Base-by-base conservation (phyloP, 192 early-diverging fungal species). In the Allomyces macrogynus region DNA sequence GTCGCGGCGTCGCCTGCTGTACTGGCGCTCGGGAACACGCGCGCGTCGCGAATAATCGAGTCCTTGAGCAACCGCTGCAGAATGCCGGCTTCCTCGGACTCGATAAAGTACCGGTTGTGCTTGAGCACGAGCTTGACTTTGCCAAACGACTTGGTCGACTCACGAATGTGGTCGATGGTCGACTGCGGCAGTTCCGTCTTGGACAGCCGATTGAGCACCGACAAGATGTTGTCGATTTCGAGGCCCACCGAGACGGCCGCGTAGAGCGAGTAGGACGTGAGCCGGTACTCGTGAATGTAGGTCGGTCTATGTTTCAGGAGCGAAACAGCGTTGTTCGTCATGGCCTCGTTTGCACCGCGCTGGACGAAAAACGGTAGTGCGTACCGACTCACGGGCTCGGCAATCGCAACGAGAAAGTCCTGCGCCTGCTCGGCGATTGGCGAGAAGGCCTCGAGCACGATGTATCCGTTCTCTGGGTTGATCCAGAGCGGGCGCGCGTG, bases 201-300 rank as follows among this genome's bases (percentile, higher is more conserved):
- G 65, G 86, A 93, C 10, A 99, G 77, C 61, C 89, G 84, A 67
- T 89, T 84, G 62, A 99, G 74, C 5, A 91, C 91, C 26, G 87
- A 82, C 54, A 99, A 89, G 62, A 99, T 99, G 68, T 85, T 84
- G 61, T 86, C 88, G 10, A 89, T 89, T 61, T 90, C 83, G 54
- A 99, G 78, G 1, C 96, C 96, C 1, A 97, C 92, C 40, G 92
- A 93, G 7, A 99, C 93, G n/a, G 92, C 94, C 18, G 96, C 96
- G 70, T 97, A 93, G 5, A 99, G 79, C 24, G 90, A 93, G 68
- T 93, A 95, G 23, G 90, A 82, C 0, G 96, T 96, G 60, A 99
- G 72, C 69, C 87, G 84, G 77, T 97, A 99, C 75, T 99, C 96
- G 64, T 93, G 90, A 42, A 92, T 86, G 62, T 85, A 78, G 1